Percentiles rank a stretch among this genome's conserved stretches.
phyloP scores from a whole-genome alignment of 176 grass and related monocot species.

The Bolboschoenus planiculmis region DNA sequence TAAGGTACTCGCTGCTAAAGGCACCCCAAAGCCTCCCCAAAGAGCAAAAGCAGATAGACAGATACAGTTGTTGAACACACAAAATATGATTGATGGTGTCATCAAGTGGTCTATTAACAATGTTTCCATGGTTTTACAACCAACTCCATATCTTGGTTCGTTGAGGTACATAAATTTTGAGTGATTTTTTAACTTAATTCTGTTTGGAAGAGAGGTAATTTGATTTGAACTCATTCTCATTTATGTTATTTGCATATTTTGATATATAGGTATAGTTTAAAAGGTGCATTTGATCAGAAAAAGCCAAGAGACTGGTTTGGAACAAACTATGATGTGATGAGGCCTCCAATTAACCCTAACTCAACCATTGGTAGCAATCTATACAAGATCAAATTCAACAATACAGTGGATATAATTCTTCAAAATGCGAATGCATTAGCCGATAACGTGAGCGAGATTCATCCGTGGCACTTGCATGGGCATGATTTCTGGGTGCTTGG shows the following conservation, averaged over 20 bases:
- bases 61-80: constrained; percentile 76
- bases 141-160: constrained; percentile 67
- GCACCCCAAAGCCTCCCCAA: constrained; percentile 39
- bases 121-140: constrained; percentile 53
- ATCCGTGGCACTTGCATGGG: constrained; percentile 76
- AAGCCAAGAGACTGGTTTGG: constrained; percentile 44
- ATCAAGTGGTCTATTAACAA: constrained; percentile 82
- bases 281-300: constrained; percentile 27
- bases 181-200: neutral
- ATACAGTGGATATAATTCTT: constrained; percentile 54
- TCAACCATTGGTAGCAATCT: constrained; percentile 21
- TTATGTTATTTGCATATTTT: neutral
- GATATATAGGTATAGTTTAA: constrained; percentile 25
- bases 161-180: constrained; percentile 30
- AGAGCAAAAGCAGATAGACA: constrained; percentile 28
- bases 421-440: constrained; percentile 58
- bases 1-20: constrained; percentile 34
- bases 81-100: constrained; percentile 54
- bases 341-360: constrained; percentile 49
- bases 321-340: constrained; percentile 41
- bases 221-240: neutral
- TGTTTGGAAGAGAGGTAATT: neutral
- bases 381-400: constrained; percentile 26
- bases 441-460: constrained; percentile 43
- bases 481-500: constrained; percentile 92